Conservation (phyloP, 768 basidiomycete species). For the Lentinula sp. region DNA sequence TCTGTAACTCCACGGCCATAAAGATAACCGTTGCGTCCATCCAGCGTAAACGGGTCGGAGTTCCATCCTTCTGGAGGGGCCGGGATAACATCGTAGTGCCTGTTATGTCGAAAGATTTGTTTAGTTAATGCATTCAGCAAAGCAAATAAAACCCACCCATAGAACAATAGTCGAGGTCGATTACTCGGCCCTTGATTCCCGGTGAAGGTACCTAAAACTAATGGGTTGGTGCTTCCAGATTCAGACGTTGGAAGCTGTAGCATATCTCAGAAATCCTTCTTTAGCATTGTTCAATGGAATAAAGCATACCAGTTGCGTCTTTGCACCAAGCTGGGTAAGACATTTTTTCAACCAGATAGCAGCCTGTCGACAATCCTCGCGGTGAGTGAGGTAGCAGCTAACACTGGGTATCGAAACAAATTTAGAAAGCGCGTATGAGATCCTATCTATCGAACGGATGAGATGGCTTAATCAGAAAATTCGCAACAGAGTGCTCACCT, state of each 20-base stretch:
- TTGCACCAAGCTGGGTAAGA: conserved; percentile 81
- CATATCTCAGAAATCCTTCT: background rate
- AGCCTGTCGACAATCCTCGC: conserved; percentile 89
- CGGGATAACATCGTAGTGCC: conserved; percentile 96
- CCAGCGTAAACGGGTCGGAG: conserved; percentile 77
- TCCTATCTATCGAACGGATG: conserved; percentile 2
- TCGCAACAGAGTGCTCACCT: conserved; percentile 2
- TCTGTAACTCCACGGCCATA: conserved; percentile 92
- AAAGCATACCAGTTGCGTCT: conserved; percentile 58
- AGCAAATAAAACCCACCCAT: conserved; percentile 52
- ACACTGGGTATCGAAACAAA: conserved; percentile 88
- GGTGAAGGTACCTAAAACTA: conserved; percentile 85
- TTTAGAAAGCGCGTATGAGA: conserved; percentile 66
- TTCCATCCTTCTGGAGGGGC: conserved; percentile 73
- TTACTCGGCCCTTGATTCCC: conserved; percentile 53
- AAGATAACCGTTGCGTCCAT: conserved; percentile 81
- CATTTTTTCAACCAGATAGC: conserved; percentile 91
- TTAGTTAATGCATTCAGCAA: background rate
- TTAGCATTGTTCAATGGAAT: background rate
- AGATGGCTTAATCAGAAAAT: background rate
- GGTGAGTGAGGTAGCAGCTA: conserved; percentile 56
- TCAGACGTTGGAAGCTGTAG: conserved; percentile 70
- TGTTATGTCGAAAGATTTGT: conserved; percentile 18
- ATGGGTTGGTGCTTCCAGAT: conserved; percentile 57
- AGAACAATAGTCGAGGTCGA: conserved; percentile 81